Base-by-base conservation (phyloP, 164 flowering plant genomes). In the Akebia trifoliata region DNA sequence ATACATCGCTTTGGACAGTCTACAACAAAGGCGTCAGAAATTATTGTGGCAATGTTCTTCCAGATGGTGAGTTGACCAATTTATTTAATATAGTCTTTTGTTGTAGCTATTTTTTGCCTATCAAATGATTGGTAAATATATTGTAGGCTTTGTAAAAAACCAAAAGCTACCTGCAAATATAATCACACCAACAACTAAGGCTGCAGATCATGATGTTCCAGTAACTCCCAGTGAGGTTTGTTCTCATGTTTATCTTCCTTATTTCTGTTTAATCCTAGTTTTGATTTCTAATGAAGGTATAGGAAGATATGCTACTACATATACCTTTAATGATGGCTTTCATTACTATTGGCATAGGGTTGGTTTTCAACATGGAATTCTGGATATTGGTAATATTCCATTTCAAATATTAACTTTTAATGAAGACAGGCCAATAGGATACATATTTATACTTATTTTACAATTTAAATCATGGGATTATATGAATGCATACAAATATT, bases 141-240 rank as follows among this genome's bases (percentile, higher is more conserved):
- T 54, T 36, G 21, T 29, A 93, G 98, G 92, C 35, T 30, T 93
- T 80, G 80, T 77, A 6, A 93, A 93, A 76, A 93, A 77, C 69
- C 89, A 93, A 65, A 86, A 79, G 77, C 78, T 90, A 25, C 61
- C 77, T 31, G 76, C 65, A 54, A 90, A 83, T 74, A 87, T 93
- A 64, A 80, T 93, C 47, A 93, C 99, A 24, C 97, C 99, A 54
- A 93, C 99, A 34, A 93, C 97, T 40, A 93, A 93, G 78, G 90
- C 97, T 39, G 82, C 66, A 28, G 90, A 84, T 78, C 99, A 93
- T 72, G 99, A 93, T 71, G 88, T 80, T 64, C 99, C 99, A 63
- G 77, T 93, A 11, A 79, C 96, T 46, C 95, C 95, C 22, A 74
- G 78, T 39, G 94, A 90, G 91, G 98, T 89, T 54, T 36, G 59